Base-by-base conservation (phyloP, 108 stramenopile species). In the Aurantiochytrium sp. region DNA sequence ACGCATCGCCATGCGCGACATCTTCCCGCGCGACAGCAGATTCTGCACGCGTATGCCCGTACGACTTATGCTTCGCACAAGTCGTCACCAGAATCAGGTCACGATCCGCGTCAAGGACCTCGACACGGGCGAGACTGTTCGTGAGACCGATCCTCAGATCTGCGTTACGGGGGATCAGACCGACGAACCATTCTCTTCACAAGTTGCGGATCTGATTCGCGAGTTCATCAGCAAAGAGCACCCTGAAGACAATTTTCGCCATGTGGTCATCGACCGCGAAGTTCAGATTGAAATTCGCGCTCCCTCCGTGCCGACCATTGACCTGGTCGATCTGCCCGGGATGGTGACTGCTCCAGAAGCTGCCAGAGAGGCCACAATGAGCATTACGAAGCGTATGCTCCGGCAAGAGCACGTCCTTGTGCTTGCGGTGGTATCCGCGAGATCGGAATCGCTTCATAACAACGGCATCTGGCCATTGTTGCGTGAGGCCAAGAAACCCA, bases 1-100 rank as follows among this genome's bases (percentile, higher is more conserved):
- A 23, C 76, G 76, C 51, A 83, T 83, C 28, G 76, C 76, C 76
- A 83, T 83, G 76, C 76, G 76, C 12, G 51, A 83, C 28, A 53
- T 83, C 16, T 83, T 83, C 76, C 76, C 76, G 12, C 76, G 76
- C 49, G 51, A 83, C 51, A 8, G 23, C 76, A 53, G n/a, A 18
- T 83, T 83, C 28, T 83, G 76, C 51, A 83, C 76, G 45, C 76
- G 76, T 1, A 53, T 83, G 76, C 76, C 76, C 25, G 28, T 83
- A 0, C 76, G 76, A 12, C 76, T 83, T 23, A 83, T 83, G 76
- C 76, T 83, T 6, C 76, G 76, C n/a, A 6, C 23, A 8, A 47
- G 28, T 23, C 45, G 51, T 6, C 76, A 83, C 76, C 76, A 83
- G 76, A 83, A 83, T 45, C 45, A 53, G 49, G 76, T 83, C 76